These are phyloP conservation scores for Aphanomyces astaci DNA, from an alignment of 352 stramenopile genomes.

Conservation along the genomic window DNA sequence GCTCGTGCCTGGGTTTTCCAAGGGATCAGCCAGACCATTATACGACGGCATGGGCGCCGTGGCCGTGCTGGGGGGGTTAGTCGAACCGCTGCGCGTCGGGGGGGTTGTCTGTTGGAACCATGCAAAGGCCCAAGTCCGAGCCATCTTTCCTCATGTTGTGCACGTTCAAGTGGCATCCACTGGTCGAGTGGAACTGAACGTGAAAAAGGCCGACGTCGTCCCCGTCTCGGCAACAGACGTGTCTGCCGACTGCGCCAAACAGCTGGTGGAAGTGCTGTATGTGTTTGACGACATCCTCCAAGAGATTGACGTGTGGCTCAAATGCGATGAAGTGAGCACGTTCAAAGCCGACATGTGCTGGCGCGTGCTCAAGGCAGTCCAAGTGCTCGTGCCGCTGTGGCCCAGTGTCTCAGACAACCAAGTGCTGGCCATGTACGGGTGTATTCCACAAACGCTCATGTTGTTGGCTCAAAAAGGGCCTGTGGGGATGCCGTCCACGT, in stretches of 20 bases:
- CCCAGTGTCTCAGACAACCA: constrained; percentile 57
- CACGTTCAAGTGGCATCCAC: constrained; percentile 7
- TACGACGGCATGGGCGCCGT: constrained; percentile 34
- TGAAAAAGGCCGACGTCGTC: constrained; percentile 26
- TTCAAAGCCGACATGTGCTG: constrained; percentile 31
- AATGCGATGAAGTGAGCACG: constrained; percentile 14
- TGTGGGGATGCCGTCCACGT: not conserved
- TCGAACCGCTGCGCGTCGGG: constrained; percentile 34
- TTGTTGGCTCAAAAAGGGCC: constrained; percentile 52
- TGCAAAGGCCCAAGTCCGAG: constrained; percentile 24
- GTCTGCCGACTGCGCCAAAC: not conserved
- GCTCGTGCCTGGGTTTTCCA: not conserved
- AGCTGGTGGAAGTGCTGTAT: not conserved
- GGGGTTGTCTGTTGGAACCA: constrained; percentile 29
- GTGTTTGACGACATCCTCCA: constrained; percentile 27
- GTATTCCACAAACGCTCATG: constrained; percentile 49
- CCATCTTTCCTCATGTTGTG: constrained; percentile 26
- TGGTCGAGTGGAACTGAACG: constrained; percentile 3
- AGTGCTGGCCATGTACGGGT: constrained; percentile 50
- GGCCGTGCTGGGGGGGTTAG: constrained; percentile 43
- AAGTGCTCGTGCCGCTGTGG: constrained; percentile 36
- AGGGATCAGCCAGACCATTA: constrained; percentile 11
- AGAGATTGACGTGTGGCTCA: constrained; percentile 37
- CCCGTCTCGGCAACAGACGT: constrained; percentile 13
- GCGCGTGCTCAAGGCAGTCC: constrained; percentile 48